Percentiles rank a stretch among this genome's conserved stretches.
Conservation (phyloP, 306 rosid species). For the Sophora flavescens region DNA sequence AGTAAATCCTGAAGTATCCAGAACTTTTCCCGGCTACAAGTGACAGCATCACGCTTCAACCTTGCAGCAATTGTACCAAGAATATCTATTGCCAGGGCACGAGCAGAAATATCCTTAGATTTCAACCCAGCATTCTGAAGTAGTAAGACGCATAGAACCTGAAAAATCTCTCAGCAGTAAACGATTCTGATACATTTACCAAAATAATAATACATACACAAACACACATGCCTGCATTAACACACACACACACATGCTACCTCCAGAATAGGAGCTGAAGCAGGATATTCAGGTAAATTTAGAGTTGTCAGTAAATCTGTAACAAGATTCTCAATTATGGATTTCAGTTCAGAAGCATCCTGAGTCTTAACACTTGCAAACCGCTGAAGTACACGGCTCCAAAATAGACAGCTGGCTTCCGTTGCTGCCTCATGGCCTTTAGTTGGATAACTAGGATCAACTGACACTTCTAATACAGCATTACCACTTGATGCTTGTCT, state of each 20-base stretch:
- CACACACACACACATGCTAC: conserved; percentile 50
- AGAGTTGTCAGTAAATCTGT: conserved; percentile 84
- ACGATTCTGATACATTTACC: conserved; percentile 34
- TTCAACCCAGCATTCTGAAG: conserved; percentile 92
- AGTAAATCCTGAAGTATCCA: conserved; percentile 83
- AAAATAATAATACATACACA: conserved; percentile 31
- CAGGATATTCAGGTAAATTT: conserved; percentile 96
- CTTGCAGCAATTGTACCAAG: conserved; percentile 99
- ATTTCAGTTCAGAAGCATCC: conserved; percentile 89
- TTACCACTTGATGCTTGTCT: conserved; percentile 75
- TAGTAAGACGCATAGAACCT: conserved; percentile 92
- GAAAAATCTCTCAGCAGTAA: conserved; percentile 59
- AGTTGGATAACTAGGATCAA: conserved; percentile 69
- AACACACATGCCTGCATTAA: conserved; percentile 17
- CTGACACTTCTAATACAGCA: conserved; percentile 79
- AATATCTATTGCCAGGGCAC: conserved; percentile 93
- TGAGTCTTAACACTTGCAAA: conserved; percentile 84
- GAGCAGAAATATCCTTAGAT: conserved; percentile 88
- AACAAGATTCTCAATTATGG: conserved; percentile 93
- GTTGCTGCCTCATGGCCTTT: conserved; percentile 79
- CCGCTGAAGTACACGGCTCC: conserved; percentile 95
- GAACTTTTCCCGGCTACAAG: conserved; percentile 74
- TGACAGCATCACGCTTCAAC: conserved; percentile 93
- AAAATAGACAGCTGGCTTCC: conserved; percentile 84
- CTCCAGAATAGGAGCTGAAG: conserved; percentile 93